phyloP scores from a whole-genome alignment of 2,329 filamentous ascomycete genomes.

The Gnomoniopsis sp. region DNA sequence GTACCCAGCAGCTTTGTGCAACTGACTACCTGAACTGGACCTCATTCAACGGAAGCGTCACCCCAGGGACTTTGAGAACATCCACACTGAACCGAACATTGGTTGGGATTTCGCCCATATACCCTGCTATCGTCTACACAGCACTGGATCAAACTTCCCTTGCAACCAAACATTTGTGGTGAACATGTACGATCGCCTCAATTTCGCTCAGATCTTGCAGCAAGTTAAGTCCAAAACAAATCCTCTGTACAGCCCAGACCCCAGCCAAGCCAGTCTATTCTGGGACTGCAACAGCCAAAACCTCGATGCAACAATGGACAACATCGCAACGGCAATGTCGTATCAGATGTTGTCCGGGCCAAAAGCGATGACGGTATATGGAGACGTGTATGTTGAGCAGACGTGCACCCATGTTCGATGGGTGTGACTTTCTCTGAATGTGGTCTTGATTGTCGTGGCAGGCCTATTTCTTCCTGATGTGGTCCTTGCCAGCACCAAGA shows the following conservation, averaged over 20 bases:
- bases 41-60: background rate
- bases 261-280: background rate
- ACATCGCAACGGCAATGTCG: background rate
- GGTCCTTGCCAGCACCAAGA: too few relatives aligned
- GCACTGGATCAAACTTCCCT: background rate
- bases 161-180: background rate
- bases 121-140: background rate
- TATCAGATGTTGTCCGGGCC: background rate
- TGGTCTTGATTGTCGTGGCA: background rate
- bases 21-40: background rate
- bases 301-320: background rate
- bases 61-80: background rate
- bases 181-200: background rate
- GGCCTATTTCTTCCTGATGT: too few relatives aligned
- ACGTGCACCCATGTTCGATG: background rate
- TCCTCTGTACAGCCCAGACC: background rate
- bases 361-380: background rate
- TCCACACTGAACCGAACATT: background rate
- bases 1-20: background rate
- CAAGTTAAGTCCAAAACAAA: background rate
- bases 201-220: background rate
- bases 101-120: too few relatives aligned
- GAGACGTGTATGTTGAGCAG: background rate
- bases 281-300: background rate
- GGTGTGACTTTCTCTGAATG: background rate